Evolutionary conservation across 768 basidiomycete genomes (phyloP).

Genomic region (Asterophora parasitica): DNA sequence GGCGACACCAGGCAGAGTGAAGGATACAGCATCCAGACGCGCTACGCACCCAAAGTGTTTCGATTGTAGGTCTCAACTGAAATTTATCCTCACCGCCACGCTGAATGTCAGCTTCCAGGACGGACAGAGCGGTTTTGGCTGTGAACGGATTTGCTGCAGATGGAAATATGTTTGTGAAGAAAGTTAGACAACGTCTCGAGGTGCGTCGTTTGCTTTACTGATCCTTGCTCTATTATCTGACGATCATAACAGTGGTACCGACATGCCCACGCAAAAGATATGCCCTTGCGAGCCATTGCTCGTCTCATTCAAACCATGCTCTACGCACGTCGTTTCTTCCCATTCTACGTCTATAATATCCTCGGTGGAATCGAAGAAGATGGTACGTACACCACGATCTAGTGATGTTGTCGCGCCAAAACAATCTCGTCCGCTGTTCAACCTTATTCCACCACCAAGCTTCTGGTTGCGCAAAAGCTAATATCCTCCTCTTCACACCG

Average conservation of each 20-base stretch:
- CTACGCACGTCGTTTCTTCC: slow-evolving; percentile 95
- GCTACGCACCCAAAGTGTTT: slow-evolving; percentile 96
- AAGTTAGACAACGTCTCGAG: slow-evolving; percentile 91
- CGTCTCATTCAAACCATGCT: slow-evolving; percentile 98
- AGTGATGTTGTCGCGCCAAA: slow-evolving; percentile 19
- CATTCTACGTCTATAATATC: slow-evolving; percentile 97
- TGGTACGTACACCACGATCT: slow-evolving; percentile 47
- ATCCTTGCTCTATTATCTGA: slow-evolving; percentile 3
- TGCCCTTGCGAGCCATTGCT: slow-evolving; percentile 96
- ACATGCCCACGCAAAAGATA: slow-evolving; percentile 94
- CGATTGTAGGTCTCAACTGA: slow-evolving; percentile 59
- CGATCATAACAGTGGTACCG: slow-evolving; percentile 77
- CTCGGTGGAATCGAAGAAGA: slow-evolving; percentile 95
- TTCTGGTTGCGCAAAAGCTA: slow-evolving; percentile 7
- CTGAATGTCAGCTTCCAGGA: slow-evolving; percentile 42
- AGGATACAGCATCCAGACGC: slow-evolving; percentile 96
- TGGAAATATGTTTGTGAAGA: slow-evolving; percentile 96
- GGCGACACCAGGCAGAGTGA: slow-evolving; percentile 96
- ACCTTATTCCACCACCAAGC: background rate
- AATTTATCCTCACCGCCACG: background rate
- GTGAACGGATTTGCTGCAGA: slow-evolving; percentile 98
- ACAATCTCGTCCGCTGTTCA: slow-evolving; percentile 13
- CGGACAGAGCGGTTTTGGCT: slow-evolving; percentile 88
- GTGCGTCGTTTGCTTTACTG: slow-evolving; percentile 39
- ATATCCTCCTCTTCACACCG: slow-evolving; percentile 8